A percentile compares a stretch with the other conserved stretches of the same genome.
phyloP scores from a whole-genome alignment of 139 green algal species.

The Diplosphaera chodatii region DNA sequence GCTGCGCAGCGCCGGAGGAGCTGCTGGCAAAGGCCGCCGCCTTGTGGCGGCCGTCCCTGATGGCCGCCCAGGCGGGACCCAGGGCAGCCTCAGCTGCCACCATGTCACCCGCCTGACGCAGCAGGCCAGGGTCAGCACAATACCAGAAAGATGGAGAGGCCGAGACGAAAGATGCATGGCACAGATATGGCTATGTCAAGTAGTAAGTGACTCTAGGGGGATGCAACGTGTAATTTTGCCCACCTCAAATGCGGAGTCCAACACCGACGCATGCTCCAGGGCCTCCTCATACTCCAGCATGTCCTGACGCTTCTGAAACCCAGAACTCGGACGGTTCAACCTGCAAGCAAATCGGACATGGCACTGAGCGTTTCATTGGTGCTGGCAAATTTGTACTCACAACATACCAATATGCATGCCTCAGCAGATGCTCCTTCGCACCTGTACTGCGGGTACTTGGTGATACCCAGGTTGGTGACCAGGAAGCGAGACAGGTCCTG shows the following conservation, averaged over 20 bases:
- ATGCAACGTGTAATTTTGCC: too few relatives aligned
- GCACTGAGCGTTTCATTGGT: too few relatives aligned
- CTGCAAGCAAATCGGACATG: background rate
- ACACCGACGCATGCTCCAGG: constrained; percentile 35
- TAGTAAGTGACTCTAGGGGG: too few relatives aligned
- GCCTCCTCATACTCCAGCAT: constrained; percentile 72
- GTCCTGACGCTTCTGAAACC: constrained; percentile 39
- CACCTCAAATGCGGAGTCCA: constrained; percentile 52
- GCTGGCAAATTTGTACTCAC: too few relatives aligned
- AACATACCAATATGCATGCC: too few relatives aligned
- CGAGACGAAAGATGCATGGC: too few relatives aligned
- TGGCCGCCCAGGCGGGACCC: constrained; percentile 18
- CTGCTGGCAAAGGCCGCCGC: background rate
- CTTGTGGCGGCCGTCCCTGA: constrained; percentile 28
- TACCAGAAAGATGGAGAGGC: too few relatives aligned
- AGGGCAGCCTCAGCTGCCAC: constrained; percentile 26
- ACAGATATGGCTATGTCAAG: too few relatives aligned
- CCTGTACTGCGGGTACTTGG: constrained; percentile 63
- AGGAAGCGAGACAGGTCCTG: constrained; percentile 50
- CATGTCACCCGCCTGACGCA: constrained; percentile 19
- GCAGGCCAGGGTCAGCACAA: background rate
- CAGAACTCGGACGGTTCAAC: background rate
- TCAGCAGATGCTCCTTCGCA: too few relatives aligned
- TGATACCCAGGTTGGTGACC: constrained; percentile 47
- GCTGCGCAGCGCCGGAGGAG: background rate